Percentiles rank a stretch among this genome's conserved stretches.
phyloP scores from a whole-genome alignment of 495 filamentous ascomycete species.

The Aspergillus incahuasiensis region DNA sequence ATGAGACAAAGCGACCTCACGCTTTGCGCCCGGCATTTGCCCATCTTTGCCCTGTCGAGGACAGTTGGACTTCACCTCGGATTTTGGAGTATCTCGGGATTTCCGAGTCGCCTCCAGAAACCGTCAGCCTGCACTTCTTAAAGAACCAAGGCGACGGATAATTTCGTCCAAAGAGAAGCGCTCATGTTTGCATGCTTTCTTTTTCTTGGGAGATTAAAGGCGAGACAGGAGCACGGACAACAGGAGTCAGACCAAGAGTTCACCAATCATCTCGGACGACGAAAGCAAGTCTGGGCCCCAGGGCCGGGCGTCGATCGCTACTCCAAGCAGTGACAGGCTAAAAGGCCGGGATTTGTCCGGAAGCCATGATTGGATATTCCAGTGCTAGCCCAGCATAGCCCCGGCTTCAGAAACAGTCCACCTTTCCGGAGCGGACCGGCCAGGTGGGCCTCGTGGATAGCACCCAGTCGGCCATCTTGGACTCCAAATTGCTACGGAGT shows the following conservation, averaged over 20 bases:
- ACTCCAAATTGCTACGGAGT: too few species aligned
- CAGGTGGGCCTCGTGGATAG: slow-evolving; percentile 1
- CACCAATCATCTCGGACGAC: background rate
- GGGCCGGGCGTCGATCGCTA: background rate
- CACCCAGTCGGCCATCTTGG: background rate
- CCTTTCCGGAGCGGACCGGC: slow-evolving; percentile 3
- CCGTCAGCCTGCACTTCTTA: too few species aligned
- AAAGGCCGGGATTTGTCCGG: background rate
- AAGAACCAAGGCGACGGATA: background rate
- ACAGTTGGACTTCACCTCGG: too few species aligned
- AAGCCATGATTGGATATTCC: background rate
- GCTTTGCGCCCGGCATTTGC: too few species aligned
- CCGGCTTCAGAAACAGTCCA: background rate
- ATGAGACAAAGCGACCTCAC: too few species aligned
- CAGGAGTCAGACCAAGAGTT: background rate
- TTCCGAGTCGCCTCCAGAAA: background rate
- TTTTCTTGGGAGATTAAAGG: background rate
- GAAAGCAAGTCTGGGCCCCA: background rate
- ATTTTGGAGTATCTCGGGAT: background rate
- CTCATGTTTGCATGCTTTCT: background rate
- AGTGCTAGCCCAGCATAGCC: background rate
- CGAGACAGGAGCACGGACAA: background rate
- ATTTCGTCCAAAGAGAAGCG: background rate
- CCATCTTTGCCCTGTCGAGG: too few species aligned
- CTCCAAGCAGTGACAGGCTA: too few species aligned